These are phyloP conservation scores for Hymenoscyphus fructigenus DNA, from an alignment of 2,329 filamentous ascomycete genomes.

Conservation along the genomic window DNA sequence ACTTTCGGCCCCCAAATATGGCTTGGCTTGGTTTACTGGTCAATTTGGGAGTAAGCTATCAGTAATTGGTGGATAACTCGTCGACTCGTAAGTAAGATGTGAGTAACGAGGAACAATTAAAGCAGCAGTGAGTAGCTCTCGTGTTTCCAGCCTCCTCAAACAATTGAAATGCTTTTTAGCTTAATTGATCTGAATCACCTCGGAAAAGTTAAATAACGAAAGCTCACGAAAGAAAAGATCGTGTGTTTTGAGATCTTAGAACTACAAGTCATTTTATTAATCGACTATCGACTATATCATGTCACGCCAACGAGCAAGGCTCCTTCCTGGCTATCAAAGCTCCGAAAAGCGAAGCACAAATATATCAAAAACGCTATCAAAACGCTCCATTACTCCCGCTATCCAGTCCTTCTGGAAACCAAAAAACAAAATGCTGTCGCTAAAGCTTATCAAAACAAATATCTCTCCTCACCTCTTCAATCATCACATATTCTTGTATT, in stretches of 20 bases:
- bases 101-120: too few relatives aligned
- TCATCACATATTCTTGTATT: conserved; percentile 31
- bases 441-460: conserved; percentile 13
- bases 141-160: too few relatives aligned
- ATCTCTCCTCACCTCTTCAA: conserved; percentile 2
- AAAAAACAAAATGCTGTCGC: conserved; percentile 17
- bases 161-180: too few relatives aligned
- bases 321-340: background rate
- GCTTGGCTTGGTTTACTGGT: too few relatives aligned
- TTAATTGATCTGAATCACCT: too few relatives aligned
- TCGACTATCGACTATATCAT: background rate
- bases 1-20: too few relatives aligned
- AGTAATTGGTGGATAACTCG: too few relatives aligned
- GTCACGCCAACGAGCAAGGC: background rate
- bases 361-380: background rate
- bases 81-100: too few relatives aligned
- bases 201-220: too few relatives aligned
- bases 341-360: background rate
- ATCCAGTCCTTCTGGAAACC: background rate
- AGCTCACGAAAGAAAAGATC: too few relatives aligned
- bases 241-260: background rate
- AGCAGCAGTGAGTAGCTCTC: too few relatives aligned
- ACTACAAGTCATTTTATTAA: background rate
- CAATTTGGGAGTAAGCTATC: too few relatives aligned
- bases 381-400: background rate